A percentile compares a stretch with the other conserved stretches of the same genome.
Conservation (phyloP, 129 eudicot genomes). For the Smallanthus sonchifolius region DNA sequence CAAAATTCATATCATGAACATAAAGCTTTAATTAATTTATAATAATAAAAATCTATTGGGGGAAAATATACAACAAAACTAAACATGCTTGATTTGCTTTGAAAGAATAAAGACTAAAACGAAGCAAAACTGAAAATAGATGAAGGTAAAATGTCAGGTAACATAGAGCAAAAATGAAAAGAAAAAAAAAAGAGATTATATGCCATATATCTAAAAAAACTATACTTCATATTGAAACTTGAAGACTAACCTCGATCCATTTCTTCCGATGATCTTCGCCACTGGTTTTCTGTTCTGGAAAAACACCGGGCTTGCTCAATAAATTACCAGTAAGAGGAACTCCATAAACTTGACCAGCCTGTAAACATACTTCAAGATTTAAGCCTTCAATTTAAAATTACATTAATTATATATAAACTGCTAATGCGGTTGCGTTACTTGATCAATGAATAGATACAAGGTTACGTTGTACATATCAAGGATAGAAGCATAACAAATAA, state of each 20-base stretch:
- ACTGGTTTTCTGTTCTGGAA: slow-evolving; percentile 79
- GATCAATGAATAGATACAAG: too few relatives aligned
- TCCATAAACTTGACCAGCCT: slow-evolving; percentile 99
- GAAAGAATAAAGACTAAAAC: not conserved
- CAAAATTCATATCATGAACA: not conserved
- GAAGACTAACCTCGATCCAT: slow-evolving; percentile 88
- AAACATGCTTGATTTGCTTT: not conserved
- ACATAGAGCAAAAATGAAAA: too few relatives aligned
- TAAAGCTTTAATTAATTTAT: not conserved
- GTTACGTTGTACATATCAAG: not conserved
- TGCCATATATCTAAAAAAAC: not conserved
- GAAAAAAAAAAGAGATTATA: not conserved
- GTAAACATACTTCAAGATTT: slow-evolving; percentile 18
- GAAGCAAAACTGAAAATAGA: not conserved
- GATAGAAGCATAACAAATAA: slow-evolving; percentile 4
- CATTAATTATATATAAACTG: not conserved
- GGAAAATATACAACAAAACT: too few relatives aligned
- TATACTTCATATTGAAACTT: not conserved
- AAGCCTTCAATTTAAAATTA: slow-evolving; percentile 12
- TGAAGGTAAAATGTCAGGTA: not conserved
- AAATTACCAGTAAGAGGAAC: slow-evolving; percentile 82
- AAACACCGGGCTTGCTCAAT: slow-evolving; percentile 65
- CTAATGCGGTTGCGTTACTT: not conserved
- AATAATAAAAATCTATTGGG: not conserved
- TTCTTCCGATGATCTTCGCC: slow-evolving; percentile 84